Evolutionary conservation across 768 basidiomycete genomes (phyloP).

Genomic region (Phlegmacium glaucopus): DNA sequence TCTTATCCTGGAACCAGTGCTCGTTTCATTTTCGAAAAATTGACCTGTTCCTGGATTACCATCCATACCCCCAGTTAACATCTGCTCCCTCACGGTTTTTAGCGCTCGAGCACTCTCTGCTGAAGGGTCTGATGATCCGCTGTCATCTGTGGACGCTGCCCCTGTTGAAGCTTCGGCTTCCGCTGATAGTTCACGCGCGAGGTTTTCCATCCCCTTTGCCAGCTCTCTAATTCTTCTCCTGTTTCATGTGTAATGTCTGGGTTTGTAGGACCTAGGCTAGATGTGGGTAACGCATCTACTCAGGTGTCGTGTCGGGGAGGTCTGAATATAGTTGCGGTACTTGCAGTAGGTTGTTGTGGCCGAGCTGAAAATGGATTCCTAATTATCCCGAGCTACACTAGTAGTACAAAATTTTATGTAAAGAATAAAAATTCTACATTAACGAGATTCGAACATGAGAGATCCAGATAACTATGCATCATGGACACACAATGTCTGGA

Average conservation of each 20-base stretch:
- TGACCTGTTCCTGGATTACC: slow-evolving; percentile 7
- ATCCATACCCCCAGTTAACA: slow-evolving; percentile 64
- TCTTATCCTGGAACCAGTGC: slow-evolving; percentile 57
- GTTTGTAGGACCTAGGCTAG: slow-evolving; percentile 29
- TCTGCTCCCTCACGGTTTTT: slow-evolving; percentile 66
- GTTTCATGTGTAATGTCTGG: slow-evolving; percentile 26
- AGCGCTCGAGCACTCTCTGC: slow-evolving; percentile 36
- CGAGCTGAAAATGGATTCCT: too few relatives aligned
- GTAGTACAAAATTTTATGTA: too few relatives aligned
- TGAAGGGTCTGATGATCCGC: too few relatives aligned
- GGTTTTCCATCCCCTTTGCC: slow-evolving; percentile 46
- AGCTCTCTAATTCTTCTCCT: slow-evolving; percentile 43
- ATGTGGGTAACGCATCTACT: slow-evolving; percentile 38
- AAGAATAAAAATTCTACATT: too few relatives aligned
- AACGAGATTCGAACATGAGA: too few relatives aligned
- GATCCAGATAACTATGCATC: too few relatives aligned
- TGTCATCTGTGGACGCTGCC: slow-evolving; percentile 20
- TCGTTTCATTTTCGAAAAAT: slow-evolving; percentile 5
- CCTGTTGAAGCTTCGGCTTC: slow-evolving; percentile 21
- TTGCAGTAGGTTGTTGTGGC: slow-evolving; percentile 29
- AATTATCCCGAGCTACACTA: too few relatives aligned
- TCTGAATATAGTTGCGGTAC: slow-evolving; percentile 20
- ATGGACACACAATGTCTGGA: too few relatives aligned
- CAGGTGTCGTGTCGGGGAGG: slow-evolving; percentile 48
- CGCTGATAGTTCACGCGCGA: slow-evolving; percentile 43